phyloP scores from a whole-genome alignment of 306 rosid species.

The Sindora glabra region DNA sequence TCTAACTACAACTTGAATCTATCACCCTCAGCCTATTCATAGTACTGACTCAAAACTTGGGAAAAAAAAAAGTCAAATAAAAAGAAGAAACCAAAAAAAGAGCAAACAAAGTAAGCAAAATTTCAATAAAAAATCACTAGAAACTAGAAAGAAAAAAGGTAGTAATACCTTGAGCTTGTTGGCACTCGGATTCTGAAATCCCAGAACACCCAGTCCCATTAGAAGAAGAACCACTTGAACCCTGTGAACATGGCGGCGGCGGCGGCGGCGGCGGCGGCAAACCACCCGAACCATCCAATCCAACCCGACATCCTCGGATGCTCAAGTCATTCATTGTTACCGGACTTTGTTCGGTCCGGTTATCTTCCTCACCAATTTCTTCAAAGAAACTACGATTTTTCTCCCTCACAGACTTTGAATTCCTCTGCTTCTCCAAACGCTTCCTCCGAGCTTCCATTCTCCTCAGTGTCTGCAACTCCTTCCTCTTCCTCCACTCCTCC shows the following conservation, averaged over 20 bases:
- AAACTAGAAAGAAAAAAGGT: neutral
- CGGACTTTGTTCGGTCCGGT: slow-evolving; percentile 23
- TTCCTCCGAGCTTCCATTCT: slow-evolving; percentile 68
- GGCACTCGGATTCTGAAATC: slow-evolving; percentile 39
- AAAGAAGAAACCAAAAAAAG: neutral
- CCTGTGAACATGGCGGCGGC: slow-evolving; percentile 23
- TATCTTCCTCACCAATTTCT: slow-evolving; percentile 21
- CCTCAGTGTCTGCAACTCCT: slow-evolving; percentile 64
- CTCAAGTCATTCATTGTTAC: slow-evolving; percentile 10
- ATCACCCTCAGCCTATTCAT: neutral
- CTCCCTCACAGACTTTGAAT: slow-evolving; percentile 32
- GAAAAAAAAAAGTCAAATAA: neutral
- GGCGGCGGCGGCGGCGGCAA: slow-evolving; percentile 14
- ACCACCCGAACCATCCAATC: neutral
- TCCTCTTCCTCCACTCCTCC: slow-evolving; percentile 69
- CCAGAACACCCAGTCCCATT: slow-evolving; percentile 46
- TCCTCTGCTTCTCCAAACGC: slow-evolving; percentile 65
- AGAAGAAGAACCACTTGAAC: slow-evolving; percentile 36
- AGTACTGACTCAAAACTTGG: neutral
- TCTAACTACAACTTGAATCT: neutral
- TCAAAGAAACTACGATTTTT: slow-evolving; percentile 16
- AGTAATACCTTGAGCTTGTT: slow-evolving; percentile 33
- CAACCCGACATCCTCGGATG: slow-evolving; percentile 18
- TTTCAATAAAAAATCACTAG: too few species aligned
- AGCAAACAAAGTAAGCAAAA: neutral